Base-by-base conservation (phyloP, 768 basidiomycete species). In the Punctularia strigosozonata region DNA sequence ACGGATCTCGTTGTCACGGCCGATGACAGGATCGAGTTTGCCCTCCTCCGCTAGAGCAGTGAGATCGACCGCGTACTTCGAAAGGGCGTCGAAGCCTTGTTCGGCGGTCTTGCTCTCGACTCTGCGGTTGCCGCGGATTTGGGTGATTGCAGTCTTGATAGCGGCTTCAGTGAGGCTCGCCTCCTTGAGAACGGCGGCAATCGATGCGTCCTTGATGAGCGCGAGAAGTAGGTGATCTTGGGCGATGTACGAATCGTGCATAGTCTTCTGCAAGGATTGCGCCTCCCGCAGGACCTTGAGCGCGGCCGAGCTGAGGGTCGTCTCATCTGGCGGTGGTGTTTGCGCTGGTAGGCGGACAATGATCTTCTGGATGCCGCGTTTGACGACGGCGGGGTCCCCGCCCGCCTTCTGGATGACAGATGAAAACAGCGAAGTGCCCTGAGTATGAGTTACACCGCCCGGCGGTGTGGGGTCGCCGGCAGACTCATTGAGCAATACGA, bases 11-110 rank as follows among this genome's bases (percentile, higher is more conserved):
- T 90, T 82, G 55, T 94, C 90, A 38, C 89, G 75, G 6, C 91
- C 90, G 41, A 95, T 89, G 21, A 91, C 86, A 3, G 91, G 91
- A 56, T 95, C 91, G n/a, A 94, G 75, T 57, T 92, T 92, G 12
- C 91, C 90, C 54, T 88, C 85, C 54, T 82, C 80, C 22, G 91
- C 91, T 2, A 92, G 66, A 3, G 83, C 67, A 0, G 91, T 95
- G 34, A 94, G 63, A 56, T 95, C 89, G 12, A 82, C 61, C 1
- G 86, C 86, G 52, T 88, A 89, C 59, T 95, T 95, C 45, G 76
- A 72, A 22, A 97, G 63, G 1, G 92, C 92, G 43, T 97, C 91
- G 48, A 95, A 97, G 21, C 88, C 89, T 46, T 85, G 77, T 53
- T 98, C 94, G 0, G 92, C 89, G 15, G 73, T 77, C 56, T 74